Conservation (phyloP, 352 stramenopile species). For the Pythium utonaiense region DNA sequence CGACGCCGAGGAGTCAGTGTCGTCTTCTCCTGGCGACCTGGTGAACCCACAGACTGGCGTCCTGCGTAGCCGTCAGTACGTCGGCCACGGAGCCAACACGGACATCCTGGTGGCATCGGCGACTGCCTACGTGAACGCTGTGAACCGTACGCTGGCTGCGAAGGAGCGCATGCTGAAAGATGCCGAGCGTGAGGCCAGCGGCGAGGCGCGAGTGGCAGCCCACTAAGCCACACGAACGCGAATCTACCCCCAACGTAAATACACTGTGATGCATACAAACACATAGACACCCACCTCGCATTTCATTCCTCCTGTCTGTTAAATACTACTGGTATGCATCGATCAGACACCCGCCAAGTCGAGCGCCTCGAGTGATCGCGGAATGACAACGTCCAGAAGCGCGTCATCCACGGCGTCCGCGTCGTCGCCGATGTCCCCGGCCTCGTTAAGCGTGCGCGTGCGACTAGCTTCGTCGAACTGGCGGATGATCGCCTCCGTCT, state of each 20-base stretch:
- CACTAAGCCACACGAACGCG: conserved; percentile 6
- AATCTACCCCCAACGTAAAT: neutral
- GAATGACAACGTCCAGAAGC: conserved; percentile 59
- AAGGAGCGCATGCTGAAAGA: conserved; percentile 40
- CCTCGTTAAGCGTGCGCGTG: conserved; percentile 53
- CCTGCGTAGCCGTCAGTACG: conserved; percentile 79
- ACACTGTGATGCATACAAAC: conserved; percentile 3
- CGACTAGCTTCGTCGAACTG: conserved; percentile 79
- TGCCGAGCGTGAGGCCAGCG: conserved; percentile 1
- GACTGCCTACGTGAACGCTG: conserved; percentile 85
- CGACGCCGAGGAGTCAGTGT: conserved; percentile 34
- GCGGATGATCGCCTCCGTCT: conserved; percentile 76
- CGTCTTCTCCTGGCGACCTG: conserved; percentile 32
- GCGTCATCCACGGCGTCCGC: conserved; percentile 57
- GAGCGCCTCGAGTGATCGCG: conserved; percentile 73
- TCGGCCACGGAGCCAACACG: conserved; percentile 86
- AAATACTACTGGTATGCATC: neutral
- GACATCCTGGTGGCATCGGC: conserved; percentile 88
- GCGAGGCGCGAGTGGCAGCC: conserved; percentile 8
- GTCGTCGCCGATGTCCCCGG: conserved; percentile 48
- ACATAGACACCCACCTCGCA: no score
- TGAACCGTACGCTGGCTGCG: conserved; percentile 81
- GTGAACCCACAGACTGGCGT: conserved; percentile 87
- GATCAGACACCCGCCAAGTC: conserved; percentile 65
- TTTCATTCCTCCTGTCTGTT: no score